phyloP scores from a whole-genome alignment of 148 eudicot species.

The Cornus controversa region DNA sequence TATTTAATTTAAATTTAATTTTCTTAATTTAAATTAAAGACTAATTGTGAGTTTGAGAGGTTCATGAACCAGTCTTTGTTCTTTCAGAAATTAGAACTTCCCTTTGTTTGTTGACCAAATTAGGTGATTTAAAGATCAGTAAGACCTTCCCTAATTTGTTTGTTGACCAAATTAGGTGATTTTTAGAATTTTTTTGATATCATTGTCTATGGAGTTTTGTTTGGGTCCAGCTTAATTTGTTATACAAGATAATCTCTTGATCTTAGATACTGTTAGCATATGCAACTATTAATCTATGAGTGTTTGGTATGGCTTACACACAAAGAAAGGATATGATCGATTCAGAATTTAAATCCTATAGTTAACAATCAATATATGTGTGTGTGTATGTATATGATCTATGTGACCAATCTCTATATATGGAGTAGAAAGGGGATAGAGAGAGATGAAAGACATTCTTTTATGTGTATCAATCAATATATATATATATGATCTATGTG shows the following conservation, averaged over 20 bases:
- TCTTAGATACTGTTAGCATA: background rate
- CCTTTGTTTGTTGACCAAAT: slow-evolving; percentile 1
- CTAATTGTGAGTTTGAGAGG: background rate
- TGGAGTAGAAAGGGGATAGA: too few species aligned
- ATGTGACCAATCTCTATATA: too few species aligned
- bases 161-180: slow-evolving; percentile 2
- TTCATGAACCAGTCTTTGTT: too few species aligned
- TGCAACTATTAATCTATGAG: background rate
- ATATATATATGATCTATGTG: too few species aligned
- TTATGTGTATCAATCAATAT: too few species aligned
- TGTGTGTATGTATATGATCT: too few species aligned
- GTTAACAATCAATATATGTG: too few species aligned
- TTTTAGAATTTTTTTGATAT: background rate
- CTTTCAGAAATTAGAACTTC: background rate
- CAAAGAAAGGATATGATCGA: background rate
- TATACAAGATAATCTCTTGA: background rate
- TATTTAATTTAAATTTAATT: background rate
- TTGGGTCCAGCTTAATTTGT: background rate
- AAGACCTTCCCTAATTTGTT: background rate
- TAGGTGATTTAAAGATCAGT: background rate
- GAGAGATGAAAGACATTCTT: too few species aligned
- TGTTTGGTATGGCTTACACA: too few species aligned
- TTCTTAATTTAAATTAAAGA: background rate
- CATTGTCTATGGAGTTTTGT: background rate
- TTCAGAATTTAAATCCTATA: too few species aligned